These are phyloP conservation scores for Madurella mycetomatis DNA, from an alignment of 2,329 filamentous ascomycete species.

Conservation along the genomic window DNA sequence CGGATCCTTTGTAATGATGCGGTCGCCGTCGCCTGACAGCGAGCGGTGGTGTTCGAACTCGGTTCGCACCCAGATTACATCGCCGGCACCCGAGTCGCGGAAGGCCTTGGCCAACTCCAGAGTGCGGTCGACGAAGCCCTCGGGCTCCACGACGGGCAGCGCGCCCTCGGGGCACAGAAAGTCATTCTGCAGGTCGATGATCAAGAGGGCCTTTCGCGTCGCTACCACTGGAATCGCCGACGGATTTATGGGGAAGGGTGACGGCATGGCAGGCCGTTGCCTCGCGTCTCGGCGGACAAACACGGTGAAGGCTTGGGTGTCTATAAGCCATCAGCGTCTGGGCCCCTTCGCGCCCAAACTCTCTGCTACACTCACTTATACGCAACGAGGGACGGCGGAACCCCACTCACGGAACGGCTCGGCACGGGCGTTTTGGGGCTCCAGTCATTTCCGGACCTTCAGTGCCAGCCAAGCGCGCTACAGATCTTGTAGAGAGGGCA, in stretches of 20 bases:
- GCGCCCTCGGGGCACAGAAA: conserved; percentile 68
- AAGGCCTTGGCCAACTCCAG: conserved; percentile 66
- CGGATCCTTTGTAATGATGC: conserved; percentile 43
- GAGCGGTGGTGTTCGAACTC: conserved; percentile 62
- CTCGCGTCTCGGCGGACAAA: no score
- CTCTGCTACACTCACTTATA: not conserved
- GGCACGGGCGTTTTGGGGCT: not conserved
- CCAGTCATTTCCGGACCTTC: not conserved
- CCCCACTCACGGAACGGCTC: not conserved
- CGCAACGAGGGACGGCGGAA: no score
- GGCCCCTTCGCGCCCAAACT: not conserved
- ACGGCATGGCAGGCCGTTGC: conserved; percentile 10
- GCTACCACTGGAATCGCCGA: conserved; percentile 52
- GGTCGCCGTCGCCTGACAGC: conserved; percentile 44
- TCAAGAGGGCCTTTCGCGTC: conserved; percentile 66
- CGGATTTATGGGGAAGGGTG: conserved; percentile 55
- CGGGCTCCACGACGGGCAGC: conserved; percentile 59
- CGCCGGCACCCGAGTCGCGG: conserved; percentile 61
- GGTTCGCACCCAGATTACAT: conserved; percentile 81
- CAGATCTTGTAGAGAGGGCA: not conserved
- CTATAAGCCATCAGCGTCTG: not conserved
- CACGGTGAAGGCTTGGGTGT: not conserved
- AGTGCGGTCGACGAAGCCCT: conserved; percentile 64
- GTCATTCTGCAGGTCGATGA: conserved; percentile 88
- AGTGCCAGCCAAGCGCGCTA: not conserved